phyloP scores from a whole-genome alignment of 176 grass and related monocot genomes.

The Aegilops longissima region DNA sequence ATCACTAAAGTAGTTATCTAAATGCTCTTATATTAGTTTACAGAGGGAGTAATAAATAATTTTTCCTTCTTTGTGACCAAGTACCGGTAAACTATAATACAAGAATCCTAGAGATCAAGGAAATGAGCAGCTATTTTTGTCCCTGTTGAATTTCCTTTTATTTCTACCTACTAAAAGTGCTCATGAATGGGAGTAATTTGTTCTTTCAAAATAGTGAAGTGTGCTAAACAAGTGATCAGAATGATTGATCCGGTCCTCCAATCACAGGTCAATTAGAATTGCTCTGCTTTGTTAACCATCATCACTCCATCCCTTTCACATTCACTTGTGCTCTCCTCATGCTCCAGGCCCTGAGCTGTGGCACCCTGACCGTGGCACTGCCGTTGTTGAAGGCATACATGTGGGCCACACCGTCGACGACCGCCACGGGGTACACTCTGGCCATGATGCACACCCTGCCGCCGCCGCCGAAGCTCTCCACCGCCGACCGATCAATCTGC shows the following conservation, averaged over 20 bases:
- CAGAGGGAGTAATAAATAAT: background rate
- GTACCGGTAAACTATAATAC: background rate
- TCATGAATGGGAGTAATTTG: conserved; percentile 11
- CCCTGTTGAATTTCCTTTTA: background rate
- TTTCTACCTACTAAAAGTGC: background rate
- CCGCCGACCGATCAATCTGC: conserved; percentile 77
- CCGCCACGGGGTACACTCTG: conserved; percentile 56
- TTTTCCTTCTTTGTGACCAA: background rate
- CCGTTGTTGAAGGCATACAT: conserved; percentile 83
- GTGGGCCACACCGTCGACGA: conserved; percentile 14
- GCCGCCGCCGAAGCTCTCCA: conserved; percentile 77
- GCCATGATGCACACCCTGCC: conserved; percentile 71
- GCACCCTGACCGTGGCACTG: conserved; percentile 31
- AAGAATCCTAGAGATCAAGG: background rate
- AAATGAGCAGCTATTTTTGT: background rate
- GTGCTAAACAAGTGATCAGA: background rate
- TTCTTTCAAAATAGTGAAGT: background rate
- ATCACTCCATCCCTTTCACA: conserved; percentile 27
- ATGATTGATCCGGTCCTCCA: background rate
- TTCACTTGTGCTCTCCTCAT: conserved; percentile 68
- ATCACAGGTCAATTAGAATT: conserved; percentile 4
- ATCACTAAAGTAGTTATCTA: too few relatives aligned
- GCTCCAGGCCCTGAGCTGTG: conserved; percentile 65
- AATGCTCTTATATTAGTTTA: too few relatives aligned
- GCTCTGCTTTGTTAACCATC: background rate